These are phyloP conservation scores for Alternaria consortialis DNA, from an alignment of 2,329 filamentous ascomycete genomes.

Conservation along the genomic window DNA sequence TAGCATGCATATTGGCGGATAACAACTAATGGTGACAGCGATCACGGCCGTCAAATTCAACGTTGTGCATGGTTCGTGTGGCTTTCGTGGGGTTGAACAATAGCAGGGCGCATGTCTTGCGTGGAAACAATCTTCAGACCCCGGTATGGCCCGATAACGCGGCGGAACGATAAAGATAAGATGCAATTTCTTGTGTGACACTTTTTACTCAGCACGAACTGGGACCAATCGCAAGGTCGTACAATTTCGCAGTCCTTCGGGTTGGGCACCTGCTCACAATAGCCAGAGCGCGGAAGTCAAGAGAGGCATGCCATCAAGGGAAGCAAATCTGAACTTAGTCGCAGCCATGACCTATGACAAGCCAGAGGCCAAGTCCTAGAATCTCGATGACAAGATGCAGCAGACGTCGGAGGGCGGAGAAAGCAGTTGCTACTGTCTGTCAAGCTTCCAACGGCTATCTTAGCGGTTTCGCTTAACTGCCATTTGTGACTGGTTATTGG, in stretches of 20 bases:
- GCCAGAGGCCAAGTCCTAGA: neutral
- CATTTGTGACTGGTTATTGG: constrained; percentile 10
- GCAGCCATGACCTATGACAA: neutral
- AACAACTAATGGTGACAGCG: neutral
- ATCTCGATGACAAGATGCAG: constrained; percentile 9
- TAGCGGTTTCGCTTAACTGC: constrained; percentile 13
- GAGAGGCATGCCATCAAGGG: neutral
- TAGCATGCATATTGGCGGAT: constrained; percentile 7
- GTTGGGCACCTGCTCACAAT: neutral
- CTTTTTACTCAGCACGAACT: neutral
- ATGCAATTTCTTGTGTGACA: constrained; percentile 20
- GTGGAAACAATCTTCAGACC: constrained; percentile 22
- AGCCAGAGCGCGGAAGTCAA: neutral
- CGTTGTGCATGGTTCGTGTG: constrained; percentile 22
- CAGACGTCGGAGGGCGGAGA: constrained; percentile 18
- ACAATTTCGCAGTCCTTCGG: neutral
- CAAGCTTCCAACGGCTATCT: constrained; percentile 20
- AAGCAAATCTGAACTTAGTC: neutral
- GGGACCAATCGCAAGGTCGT: neutral
- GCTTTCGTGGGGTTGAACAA: constrained; percentile 9
- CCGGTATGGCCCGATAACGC: constrained; percentile 15
- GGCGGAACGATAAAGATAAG: constrained; percentile 32
- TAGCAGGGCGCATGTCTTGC: constrained; percentile 11
- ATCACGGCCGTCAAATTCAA: constrained; percentile 16
- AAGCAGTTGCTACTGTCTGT: constrained; percentile 20